A percentile compares a stretch with the other conserved stretches of the same genome.
Conservation (phyloP, 257 asterid species). For the Petunia axillaris region DNA sequence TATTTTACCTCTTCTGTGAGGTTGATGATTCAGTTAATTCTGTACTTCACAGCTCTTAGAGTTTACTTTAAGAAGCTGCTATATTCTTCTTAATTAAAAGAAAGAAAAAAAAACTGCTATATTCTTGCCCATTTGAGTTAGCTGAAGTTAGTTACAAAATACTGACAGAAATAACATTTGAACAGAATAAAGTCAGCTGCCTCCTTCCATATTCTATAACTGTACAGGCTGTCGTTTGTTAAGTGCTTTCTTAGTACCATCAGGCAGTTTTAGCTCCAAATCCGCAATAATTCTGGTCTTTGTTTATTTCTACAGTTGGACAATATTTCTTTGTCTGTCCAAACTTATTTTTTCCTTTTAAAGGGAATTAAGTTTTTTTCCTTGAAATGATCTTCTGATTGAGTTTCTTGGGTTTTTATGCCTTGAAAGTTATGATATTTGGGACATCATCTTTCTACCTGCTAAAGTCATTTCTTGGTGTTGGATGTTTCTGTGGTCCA, state of each 20-base stretch:
- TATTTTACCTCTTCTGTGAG: background rate
- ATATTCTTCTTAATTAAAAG: background rate
- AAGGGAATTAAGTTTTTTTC: background rate
- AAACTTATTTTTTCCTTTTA: background rate
- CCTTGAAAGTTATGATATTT: background rate
- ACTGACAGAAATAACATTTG: background rate
- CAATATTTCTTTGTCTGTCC: background rate
- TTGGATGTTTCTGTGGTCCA: slow-evolving; percentile 17
- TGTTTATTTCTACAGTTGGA: slow-evolving; percentile 5
- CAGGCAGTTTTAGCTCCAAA: background rate
- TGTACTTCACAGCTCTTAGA: background rate
- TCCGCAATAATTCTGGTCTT: background rate
- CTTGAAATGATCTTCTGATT: background rate
- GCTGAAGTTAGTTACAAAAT: background rate
- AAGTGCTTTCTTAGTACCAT: background rate
- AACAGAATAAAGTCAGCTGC: background rate
- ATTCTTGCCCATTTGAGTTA: slow-evolving; percentile 6
- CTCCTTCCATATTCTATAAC: background rate
- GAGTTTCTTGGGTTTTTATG: background rate
- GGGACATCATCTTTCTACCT: slow-evolving; percentile 7
- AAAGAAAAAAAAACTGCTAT: background rate
- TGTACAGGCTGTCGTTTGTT: background rate
- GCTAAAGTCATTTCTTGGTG: background rate
- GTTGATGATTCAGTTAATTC: background rate
- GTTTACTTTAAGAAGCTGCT: background rate